Evolutionary conservation across 1,139 yeast genomes (phyloP).

Genomic region (Komagataea norvegica): DNA sequence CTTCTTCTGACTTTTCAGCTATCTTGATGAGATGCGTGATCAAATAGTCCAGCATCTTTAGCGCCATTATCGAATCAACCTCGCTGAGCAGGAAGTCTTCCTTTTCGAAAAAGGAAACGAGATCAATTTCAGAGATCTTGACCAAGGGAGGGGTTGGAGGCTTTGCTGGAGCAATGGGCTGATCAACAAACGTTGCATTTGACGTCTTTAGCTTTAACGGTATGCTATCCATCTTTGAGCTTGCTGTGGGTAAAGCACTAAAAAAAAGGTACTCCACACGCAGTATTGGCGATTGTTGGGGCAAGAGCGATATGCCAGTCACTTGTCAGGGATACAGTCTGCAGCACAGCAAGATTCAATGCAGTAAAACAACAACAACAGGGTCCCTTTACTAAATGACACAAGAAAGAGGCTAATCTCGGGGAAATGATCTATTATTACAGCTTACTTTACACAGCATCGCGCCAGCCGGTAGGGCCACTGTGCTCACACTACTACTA

Average conservation of each 20-base stretch:
- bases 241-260: not conserved
- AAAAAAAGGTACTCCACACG: no score
- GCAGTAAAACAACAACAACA: no score
- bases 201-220: slow-evolving; percentile 4
- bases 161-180: slow-evolving; percentile 1
- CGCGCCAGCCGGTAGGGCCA: no score
- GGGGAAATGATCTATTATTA: no score
- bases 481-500: no score
- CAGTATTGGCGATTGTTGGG: no score
- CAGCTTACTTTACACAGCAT: no score
- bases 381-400: no score
- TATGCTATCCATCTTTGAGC: slow-evolving; percentile 6
- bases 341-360: no score
- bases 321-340: no score
- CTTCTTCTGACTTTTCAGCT: slow-evolving; percentile 1
- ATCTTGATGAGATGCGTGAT: slow-evolving; percentile 5
- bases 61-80: slow-evolving; percentile 11
- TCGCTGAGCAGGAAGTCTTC: slow-evolving; percentile 4
- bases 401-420: no score
- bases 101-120: slow-evolving; percentile 3
- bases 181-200: slow-evolving; percentile 7
- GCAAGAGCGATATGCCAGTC: no score
- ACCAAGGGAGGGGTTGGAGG: slow-evolving; percentile 6
- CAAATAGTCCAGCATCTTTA: slow-evolving; percentile 11
- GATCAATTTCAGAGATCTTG: slow-evolving; percentile 12